Percentiles rank a stretch among this genome's conserved stretches.
These are phyloP conservation scores for Oryza nivara DNA, from an alignment of 176 grass and related monocot species.

Conservation along the genomic window DNA sequence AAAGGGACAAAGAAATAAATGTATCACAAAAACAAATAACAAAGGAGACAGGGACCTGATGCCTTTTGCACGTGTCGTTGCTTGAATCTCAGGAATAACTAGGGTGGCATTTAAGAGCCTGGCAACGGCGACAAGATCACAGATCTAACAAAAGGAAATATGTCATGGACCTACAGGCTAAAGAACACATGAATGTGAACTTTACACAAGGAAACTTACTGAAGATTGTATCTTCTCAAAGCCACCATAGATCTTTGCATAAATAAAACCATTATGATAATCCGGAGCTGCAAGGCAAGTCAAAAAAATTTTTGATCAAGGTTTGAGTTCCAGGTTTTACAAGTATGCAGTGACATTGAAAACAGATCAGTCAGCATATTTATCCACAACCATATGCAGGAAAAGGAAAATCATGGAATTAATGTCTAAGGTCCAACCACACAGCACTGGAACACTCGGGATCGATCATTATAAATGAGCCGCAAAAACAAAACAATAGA, in stretches of 20 bases:
- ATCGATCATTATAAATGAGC: conserved; percentile 14
- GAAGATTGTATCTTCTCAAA: conserved; percentile 98
- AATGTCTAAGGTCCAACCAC: conserved; percentile 22
- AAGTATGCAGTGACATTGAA: neutral
- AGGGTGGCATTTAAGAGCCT: conserved; percentile 97
- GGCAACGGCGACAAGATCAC: conserved; percentile 88
- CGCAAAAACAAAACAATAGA: conserved; percentile 10
- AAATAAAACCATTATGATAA: conserved; percentile 88
- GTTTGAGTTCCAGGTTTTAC: conserved; percentile 14
- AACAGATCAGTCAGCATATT: conserved; percentile 11
- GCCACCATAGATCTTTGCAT: conserved; percentile 96
- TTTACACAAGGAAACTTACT: conserved; percentile 63
- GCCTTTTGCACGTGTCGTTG: conserved; percentile 86
- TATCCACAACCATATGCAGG: conserved; percentile 14
- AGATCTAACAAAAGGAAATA: conserved; percentile 79
- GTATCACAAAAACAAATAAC: conserved; percentile 23
- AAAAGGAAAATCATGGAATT: conserved; percentile 26
- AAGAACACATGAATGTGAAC: conserved; percentile 18
- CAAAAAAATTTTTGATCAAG: conserved; percentile 18
- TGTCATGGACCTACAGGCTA: conserved; percentile 40
- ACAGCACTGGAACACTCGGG: neutral
- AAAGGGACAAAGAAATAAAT: conserved; percentile 26
- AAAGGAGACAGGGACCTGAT: conserved; percentile 63
- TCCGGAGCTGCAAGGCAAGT: conserved; percentile 58
- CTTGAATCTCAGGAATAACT: conserved; percentile 97